Conservation (phyloP, 2,329 filamentous ascomycete genomes). For the Ilyonectria mors-panacis region DNA sequence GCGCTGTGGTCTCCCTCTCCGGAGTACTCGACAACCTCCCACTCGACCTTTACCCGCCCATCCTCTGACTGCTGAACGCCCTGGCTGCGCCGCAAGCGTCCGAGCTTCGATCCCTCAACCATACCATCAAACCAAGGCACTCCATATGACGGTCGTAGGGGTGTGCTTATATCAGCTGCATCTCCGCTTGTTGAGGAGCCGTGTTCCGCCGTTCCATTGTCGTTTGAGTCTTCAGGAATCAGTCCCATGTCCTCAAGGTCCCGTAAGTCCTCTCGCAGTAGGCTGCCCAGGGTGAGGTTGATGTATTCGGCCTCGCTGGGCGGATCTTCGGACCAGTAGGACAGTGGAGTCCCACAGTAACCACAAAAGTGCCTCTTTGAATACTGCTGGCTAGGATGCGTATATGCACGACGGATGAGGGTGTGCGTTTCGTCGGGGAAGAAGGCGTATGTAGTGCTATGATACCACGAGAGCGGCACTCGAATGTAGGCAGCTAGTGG, state of each 20-base stretch:
- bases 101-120: slow-evolving; percentile 81
- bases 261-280: slow-evolving; percentile 79
- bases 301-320: slow-evolving; percentile 82
- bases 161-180: slow-evolving; percentile 49
- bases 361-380: slow-evolving; percentile 88
- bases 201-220: slow-evolving; percentile 41
- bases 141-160: slow-evolving; percentile 72
- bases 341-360: slow-evolving; percentile 89
- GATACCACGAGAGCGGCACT: slow-evolving; percentile 86
- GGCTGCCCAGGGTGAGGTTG: slow-evolving; percentile 83
- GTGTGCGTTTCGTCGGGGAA: slow-evolving; percentile 83
- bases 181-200: slow-evolving; percentile 27
- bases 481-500: slow-evolving; percentile 87
- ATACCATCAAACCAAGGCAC: slow-evolving; percentile 90
- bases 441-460: slow-evolving; percentile 80
- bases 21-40: slow-evolving; percentile 86
- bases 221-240: slow-evolving; percentile 66
- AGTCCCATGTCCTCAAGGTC: slow-evolving; percentile 82
- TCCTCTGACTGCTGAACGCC: slow-evolving; percentile 70
- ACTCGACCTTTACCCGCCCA: slow-evolving; percentile 79
- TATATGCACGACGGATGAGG: slow-evolving; percentile 78
- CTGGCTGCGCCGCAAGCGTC: slow-evolving; percentile 75
- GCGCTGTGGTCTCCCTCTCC: slow-evolving; percentile 58
- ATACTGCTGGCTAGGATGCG: slow-evolving; percentile 69
- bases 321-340: slow-evolving; percentile 85